phyloP scores from a whole-genome alignment of 75 land plant species.

The Pinus taeda region DNA sequence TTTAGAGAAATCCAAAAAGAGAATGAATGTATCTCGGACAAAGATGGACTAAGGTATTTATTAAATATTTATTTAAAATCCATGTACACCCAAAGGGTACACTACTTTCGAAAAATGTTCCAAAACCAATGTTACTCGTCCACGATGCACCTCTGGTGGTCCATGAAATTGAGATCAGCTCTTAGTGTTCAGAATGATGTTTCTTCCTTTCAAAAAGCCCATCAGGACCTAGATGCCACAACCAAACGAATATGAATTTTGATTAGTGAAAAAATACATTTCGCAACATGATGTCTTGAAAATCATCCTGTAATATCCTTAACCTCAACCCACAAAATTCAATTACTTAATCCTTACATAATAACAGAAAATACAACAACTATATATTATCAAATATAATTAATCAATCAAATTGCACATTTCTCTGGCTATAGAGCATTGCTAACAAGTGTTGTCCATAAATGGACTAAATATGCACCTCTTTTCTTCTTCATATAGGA shows the following conservation, averaged over 20 bases:
- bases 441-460: no score
- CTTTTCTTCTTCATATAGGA: no score
- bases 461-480: no score
- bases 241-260: not conserved
- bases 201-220: constrained; percentile 7
- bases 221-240: constrained; percentile 6
- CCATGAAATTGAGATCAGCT: not conserved
- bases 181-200: constrained; percentile 6
- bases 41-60: not conserved
- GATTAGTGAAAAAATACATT: not conserved
- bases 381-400: no score
- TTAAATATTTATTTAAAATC: not conserved
- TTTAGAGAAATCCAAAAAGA: not conserved
- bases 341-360: no score
- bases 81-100: not conserved
- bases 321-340: not conserved
- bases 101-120: not conserved
- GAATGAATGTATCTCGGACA: not conserved
- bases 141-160: not conserved
- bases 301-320: not conserved
- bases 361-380: no score
- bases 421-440: no score
- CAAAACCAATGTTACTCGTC: not conserved
- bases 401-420: no score
- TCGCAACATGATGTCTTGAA: not conserved